These are phyloP conservation scores for Entomortierella beljakovae DNA, from an alignment of 192 early-diverging fungal genomes.

Conservation along the genomic window DNA sequence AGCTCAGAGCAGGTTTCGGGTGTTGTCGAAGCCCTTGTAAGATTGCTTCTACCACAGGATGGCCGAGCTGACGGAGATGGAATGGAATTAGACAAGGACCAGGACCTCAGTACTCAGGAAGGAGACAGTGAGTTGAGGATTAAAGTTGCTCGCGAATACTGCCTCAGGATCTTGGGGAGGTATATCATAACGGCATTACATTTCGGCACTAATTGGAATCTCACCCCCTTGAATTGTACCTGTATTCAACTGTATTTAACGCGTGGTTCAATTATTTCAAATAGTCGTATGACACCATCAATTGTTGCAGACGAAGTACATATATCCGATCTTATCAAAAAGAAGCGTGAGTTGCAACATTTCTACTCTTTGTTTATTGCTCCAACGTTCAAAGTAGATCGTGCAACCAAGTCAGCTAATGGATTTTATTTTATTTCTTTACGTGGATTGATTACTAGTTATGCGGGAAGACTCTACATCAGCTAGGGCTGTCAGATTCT, in stretches of 20 bases:
- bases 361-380: background rate
- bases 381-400: background rate
- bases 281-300: slow-evolving; percentile 66
- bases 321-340: slow-evolving; percentile 71
- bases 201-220: no score
- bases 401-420: background rate
- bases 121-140: slow-evolving; percentile 17
- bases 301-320: slow-evolving; percentile 66
- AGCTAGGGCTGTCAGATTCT: slow-evolving; percentile 68
- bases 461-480: slow-evolving; percentile 61
- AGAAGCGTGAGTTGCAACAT: slow-evolving; percentile 64
- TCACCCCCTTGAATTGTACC: no score
- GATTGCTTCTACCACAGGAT: slow-evolving; percentile 16
- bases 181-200: no score
- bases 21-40: slow-evolving; percentile 35
- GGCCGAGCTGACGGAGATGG: slow-evolving; percentile 2
- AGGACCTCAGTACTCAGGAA: background rate
- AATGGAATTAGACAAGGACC: slow-evolving; percentile 30
- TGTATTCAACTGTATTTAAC: no score
- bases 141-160: slow-evolving; percentile 41
- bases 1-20: slow-evolving; percentile 32
- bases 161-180: slow-evolving; percentile 46
- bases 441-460: slow-evolving; percentile 51
- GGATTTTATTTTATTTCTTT: background rate
- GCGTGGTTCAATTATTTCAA: background rate